Evolutionary conservation across 78 protist genomes (phyloP).

Genomic region (Dictyostelium firmibasis): DNA sequence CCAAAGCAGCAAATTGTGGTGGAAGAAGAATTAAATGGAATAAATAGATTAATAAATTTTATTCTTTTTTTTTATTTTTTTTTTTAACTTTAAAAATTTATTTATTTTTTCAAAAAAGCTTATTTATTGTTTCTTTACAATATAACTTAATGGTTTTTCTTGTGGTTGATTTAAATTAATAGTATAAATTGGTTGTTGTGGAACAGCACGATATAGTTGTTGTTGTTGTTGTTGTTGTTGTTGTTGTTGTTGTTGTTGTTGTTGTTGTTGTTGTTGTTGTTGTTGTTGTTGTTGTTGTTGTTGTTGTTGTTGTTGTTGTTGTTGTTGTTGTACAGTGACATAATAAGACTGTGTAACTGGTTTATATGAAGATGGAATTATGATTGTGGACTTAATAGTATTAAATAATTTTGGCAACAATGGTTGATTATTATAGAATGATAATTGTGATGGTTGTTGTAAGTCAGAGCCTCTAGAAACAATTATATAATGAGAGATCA

Average conservation of each 20-base stretch:
- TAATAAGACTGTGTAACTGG: not conserved
- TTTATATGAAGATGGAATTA: not conserved
- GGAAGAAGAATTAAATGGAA: conserved; percentile 11
- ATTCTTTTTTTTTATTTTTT: not conserved
- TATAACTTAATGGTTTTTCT: not conserved
- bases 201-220: not conserved
- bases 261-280: not conserved
- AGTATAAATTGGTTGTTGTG: too few relatives aligned
- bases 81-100: too few relatives aligned
- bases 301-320: not conserved
- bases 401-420: not conserved
- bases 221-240: not conserved
- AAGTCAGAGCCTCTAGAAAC: not conserved
- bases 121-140: not conserved
- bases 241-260: not conserved
- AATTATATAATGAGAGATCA: not conserved
- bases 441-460: not conserved
- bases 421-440: not conserved
- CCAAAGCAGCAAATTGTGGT: not conserved
- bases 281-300: not conserved
- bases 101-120: not conserved
- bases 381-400: not conserved
- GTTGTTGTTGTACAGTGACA: not conserved
- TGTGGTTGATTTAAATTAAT: too few relatives aligned
- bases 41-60: not conserved